Percentiles rank a stretch among this genome's conserved stretches.
Conservation (phyloP, 495 filamentous ascomycete species). For the Immersiella caudata region DNA sequence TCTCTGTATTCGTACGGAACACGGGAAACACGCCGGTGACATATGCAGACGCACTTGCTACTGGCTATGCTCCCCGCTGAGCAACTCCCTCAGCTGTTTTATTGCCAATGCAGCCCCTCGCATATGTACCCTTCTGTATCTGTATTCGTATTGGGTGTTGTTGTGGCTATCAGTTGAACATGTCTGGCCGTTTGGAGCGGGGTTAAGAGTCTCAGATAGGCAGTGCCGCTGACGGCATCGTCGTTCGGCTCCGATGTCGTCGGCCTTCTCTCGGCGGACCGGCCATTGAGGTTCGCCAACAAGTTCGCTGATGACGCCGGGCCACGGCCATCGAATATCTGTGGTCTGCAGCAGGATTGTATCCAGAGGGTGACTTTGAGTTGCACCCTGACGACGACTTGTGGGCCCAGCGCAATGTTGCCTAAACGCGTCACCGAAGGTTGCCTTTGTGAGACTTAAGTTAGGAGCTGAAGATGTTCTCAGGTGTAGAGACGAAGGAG, state of each 20-base stretch:
- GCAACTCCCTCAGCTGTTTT: neutral
- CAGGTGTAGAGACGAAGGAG: neutral
- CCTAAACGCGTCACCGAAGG: neutral
- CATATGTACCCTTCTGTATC: neutral
- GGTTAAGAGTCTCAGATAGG: neutral
- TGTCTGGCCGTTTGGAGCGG: neutral
- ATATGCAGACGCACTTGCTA: neutral
- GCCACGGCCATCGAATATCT: too few relatives aligned
- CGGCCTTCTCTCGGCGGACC: neutral
- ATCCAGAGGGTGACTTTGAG: too few relatives aligned
- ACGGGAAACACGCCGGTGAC: neutral
- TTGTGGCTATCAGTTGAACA: neutral
- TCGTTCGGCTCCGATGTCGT: neutral
- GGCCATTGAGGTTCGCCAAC: neutral
- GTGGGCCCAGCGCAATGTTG: neutral
- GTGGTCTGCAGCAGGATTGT: too few relatives aligned
- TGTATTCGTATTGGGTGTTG: neutral
- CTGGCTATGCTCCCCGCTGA: neutral
- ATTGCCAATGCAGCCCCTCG: neutral
- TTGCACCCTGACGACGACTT: neutral
- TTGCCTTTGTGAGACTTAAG: neutral
- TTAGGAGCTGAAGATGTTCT: neutral
- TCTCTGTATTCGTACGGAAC: neutral
- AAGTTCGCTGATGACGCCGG: neutral
- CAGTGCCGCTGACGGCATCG: neutral